These are phyloP conservation scores for Podospora fimiseda DNA, from an alignment of 495 filamentous ascomycete genomes.

Conservation along the genomic window DNA sequence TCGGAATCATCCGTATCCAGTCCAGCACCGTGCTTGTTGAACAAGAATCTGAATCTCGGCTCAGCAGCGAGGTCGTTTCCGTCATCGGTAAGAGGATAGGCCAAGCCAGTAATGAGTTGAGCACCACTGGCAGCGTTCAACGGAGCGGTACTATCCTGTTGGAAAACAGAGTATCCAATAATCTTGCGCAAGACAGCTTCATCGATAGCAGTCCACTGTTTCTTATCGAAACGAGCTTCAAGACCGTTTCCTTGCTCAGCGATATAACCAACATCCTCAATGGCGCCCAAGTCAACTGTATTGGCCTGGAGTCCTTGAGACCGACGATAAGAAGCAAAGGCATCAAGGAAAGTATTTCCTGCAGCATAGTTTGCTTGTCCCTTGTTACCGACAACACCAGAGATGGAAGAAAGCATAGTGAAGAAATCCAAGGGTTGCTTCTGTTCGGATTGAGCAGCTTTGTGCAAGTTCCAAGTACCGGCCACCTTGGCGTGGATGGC, in stretches of 20 bases:
- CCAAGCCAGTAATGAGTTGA: constrained; percentile 26
- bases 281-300: constrained; percentile 21
- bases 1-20: neutral
- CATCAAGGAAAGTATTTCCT: constrained; percentile 51
- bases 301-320: constrained; percentile 15
- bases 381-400: constrained; percentile 44
- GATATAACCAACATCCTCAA: constrained; percentile 25
- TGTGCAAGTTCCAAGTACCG: constrained; percentile 36
- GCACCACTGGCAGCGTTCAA: constrained; percentile 1
- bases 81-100: constrained; percentile 12
- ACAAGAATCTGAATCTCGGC: constrained; percentile 3
- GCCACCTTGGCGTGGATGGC: constrained; percentile 39
- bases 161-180: constrained; percentile 26
- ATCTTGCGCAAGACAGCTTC: constrained; percentile 28
- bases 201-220: constrained; percentile 25
- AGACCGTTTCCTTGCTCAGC: constrained; percentile 13
- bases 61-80: constrained; percentile 11
- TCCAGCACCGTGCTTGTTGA: neutral
- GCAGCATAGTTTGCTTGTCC: constrained; percentile 55
- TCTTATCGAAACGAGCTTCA: constrained; percentile 15
- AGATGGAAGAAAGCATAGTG: constrained; percentile 37
- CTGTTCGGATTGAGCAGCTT: constrained; percentile 25
- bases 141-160: constrained; percentile 16
- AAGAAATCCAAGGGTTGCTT: constrained; percentile 51
- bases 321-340: constrained; percentile 27